Evolutionary conservation across 345 rosid species (phyloP).

Genomic region (Eucalyptus cloeziana): DNA sequence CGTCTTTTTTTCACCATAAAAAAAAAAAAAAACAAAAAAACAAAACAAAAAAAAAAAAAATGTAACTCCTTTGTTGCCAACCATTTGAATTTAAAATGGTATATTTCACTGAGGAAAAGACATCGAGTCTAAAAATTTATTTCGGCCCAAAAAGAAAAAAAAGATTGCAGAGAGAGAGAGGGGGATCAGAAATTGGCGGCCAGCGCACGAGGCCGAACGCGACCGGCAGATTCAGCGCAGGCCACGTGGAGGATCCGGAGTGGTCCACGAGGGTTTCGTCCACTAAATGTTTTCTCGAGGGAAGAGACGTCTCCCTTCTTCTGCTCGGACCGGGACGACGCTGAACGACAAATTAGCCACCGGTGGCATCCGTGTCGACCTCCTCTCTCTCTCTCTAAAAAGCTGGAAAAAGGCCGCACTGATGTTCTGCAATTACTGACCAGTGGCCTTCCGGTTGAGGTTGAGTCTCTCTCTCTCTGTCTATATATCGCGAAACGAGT

Average conservation of each 20-base stretch:
- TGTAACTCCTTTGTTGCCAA: neutral
- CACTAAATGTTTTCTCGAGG: neutral
- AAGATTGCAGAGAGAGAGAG: neutral
- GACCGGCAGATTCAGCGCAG: neutral
- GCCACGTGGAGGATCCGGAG: neutral
- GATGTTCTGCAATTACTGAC: neutral
- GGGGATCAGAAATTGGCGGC: neutral
- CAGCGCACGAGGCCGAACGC: neutral
- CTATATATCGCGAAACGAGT: neutral
- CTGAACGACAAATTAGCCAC: neutral
- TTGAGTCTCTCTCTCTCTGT: neutral
- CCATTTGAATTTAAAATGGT: neutral
- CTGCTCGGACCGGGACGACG: neutral
- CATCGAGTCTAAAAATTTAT: neutral
- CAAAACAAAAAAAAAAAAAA: no score
- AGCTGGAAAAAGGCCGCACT: neutral
- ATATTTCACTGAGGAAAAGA: neutral
- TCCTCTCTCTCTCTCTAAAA: neutral
- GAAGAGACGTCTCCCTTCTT: neutral
- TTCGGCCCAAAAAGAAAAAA: neutral
- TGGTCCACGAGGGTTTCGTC: neutral
- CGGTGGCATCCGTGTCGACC: neutral
- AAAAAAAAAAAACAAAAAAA: neutral
- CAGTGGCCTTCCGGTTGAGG: neutral
- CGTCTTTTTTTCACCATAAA: accelerated